A percentile compares a stretch with the other conserved stretches of the same genome.
These are phyloP conservation scores for Clausena lansium DNA, from an alignment of 345 rosid genomes.

Conservation along the genomic window DNA sequence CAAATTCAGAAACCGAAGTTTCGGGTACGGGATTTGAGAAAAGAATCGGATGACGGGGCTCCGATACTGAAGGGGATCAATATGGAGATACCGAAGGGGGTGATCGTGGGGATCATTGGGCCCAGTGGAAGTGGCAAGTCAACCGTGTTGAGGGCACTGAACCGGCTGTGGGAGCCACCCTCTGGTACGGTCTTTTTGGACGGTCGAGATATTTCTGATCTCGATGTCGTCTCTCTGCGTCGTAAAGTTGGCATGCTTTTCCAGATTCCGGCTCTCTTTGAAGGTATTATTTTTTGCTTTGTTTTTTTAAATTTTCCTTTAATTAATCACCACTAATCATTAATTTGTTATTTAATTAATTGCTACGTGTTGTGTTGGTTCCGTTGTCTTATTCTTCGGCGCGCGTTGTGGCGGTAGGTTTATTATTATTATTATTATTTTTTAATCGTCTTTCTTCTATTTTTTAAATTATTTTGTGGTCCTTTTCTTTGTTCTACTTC, in stretches of 20 bases:
- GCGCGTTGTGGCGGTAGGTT: not conserved
- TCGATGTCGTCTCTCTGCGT: conserved; percentile 75
- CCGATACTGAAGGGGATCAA: conserved; percentile 51
- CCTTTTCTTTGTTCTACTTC: no score
- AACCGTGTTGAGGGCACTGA: conserved; percentile 69
- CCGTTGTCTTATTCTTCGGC: not conserved
- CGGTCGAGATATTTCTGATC: conserved; percentile 53
- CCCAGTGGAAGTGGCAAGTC: conserved; percentile 98
- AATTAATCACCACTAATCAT: no score
- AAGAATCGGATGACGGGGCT: conserved; percentile 46
- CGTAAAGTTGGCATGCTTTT: conserved; percentile 94
- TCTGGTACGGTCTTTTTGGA: conserved; percentile 60
- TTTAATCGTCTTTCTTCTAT: no score
- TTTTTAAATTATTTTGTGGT: no score
- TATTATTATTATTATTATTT: no score
- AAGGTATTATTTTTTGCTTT: conserved; percentile 30
- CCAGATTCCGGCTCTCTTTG: conserved; percentile 83
- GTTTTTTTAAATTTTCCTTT: not conserved
- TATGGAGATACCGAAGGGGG: conserved; percentile 55
- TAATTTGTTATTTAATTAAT: no score
- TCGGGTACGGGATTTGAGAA: conserved; percentile 44
- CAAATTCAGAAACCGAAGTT: conserved; percentile 34
- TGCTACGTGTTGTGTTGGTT: not conserved
- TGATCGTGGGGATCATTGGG: conserved; percentile 79
- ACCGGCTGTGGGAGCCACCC: conserved; percentile 92